These are phyloP conservation scores for Quaeritorhiza haematococci DNA, from an alignment of 371 early-diverging fungal species.

Conservation along the genomic window DNA sequence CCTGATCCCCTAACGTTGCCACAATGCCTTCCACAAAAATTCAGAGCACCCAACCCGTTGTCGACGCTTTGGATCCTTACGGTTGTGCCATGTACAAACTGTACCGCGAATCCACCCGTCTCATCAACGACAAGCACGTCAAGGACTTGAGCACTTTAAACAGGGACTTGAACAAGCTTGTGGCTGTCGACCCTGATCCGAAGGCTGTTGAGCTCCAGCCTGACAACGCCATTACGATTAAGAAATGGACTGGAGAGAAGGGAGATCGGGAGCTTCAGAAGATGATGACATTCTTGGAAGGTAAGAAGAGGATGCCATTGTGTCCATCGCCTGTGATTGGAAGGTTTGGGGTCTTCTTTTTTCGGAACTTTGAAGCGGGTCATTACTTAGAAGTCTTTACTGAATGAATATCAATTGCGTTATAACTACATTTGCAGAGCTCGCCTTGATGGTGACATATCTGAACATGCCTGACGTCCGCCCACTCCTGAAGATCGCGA, in stretches of 20 bases:
- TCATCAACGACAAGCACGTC: constrained; percentile 74
- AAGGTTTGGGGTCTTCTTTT: neutral
- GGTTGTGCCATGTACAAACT: constrained; percentile 76
- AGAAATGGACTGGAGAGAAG: constrained; percentile 82
- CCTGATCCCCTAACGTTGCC: neutral
- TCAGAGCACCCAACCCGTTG: constrained; percentile 72
- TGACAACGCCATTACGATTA: constrained; percentile 79
- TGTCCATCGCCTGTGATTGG: no score
- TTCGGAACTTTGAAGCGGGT: neutral
- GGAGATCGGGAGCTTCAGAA: constrained; percentile 75
- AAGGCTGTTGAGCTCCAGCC: constrained; percentile 80
- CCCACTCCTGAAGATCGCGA: constrained; percentile 25
- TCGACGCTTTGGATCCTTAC: constrained; percentile 86
- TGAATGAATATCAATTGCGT: neutral
- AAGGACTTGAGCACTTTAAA: constrained; percentile 91
- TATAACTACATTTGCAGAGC: constrained; percentile 20
- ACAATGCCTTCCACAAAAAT: neutral
- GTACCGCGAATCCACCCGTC: constrained; percentile 83
- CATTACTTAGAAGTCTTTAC: neutral
- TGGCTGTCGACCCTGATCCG: constrained; percentile 86
- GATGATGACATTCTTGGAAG: constrained; percentile 86
- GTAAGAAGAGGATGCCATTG: no score
- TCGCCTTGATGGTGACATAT: constrained; percentile 24
- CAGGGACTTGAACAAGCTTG: constrained; percentile 86
- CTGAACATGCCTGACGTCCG: constrained; percentile 36